Conservation (phyloP, 1,284 basidiomycete genomes). For the Laetiporus sulphureus region DNA sequence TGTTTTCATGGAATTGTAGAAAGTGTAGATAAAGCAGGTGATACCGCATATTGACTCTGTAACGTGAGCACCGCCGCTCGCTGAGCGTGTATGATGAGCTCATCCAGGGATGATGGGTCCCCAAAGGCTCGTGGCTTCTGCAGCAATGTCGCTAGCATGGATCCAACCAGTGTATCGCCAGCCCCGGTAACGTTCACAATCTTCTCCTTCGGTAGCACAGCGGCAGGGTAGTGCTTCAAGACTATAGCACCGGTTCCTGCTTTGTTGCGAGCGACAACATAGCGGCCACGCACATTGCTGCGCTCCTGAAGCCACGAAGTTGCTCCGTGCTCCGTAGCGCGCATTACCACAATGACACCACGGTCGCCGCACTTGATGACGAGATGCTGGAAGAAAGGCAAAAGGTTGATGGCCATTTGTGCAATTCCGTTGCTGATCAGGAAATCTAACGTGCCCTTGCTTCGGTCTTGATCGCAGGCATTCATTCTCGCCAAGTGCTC, state of each 20-base stretch:
- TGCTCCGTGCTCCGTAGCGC: constrained; percentile 37
- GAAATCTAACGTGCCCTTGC: constrained; percentile 51
- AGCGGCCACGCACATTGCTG: constrained; percentile 41
- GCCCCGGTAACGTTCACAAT: constrained; percentile 83
- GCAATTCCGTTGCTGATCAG: constrained; percentile 61
- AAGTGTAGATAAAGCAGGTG: constrained; percentile 43
- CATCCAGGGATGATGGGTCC: constrained; percentile 35
- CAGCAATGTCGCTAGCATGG: constrained; percentile 53
- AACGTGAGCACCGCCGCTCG: constrained; percentile 60
- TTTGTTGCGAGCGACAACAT: constrained; percentile 44
- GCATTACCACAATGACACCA: constrained; percentile 62
- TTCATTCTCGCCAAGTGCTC: constrained; percentile 47
- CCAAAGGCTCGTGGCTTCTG: constrained; percentile 38
- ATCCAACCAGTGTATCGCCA: constrained; percentile 84
- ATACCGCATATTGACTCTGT: constrained; percentile 57
- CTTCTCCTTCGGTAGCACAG: constrained; percentile 33
- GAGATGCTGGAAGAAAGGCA: constrained; percentile 77
- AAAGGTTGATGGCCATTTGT: constrained; percentile 72
- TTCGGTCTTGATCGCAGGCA: constrained; percentile 32
- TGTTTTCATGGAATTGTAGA: too few relatives aligned
- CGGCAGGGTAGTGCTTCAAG: constrained; percentile 66
- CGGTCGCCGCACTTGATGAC: constrained; percentile 77
- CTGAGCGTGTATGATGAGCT: constrained; percentile 48
- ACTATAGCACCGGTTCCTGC: constrained; percentile 43
- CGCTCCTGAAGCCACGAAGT: constrained; percentile 42